Evolutionary conservation across 2,329 filamentous ascomycete species (phyloP), one percentile per base, ranked within the genome.

Genomic region (Neonectria coccinea): DNA sequence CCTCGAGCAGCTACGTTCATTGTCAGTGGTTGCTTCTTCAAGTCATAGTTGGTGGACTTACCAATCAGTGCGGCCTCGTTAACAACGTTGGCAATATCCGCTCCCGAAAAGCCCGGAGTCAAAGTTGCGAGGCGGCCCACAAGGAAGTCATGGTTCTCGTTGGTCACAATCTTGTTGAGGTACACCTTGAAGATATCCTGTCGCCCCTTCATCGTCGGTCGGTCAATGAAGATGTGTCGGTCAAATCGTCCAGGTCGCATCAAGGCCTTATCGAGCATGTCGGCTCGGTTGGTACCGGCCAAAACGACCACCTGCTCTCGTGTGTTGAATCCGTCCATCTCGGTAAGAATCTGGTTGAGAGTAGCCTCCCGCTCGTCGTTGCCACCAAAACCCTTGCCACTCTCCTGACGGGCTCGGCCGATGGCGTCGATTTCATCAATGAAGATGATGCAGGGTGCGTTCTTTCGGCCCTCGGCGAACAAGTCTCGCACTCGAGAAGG

Each of bases 271-370:
- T 99, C 96, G 45, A 99, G 87, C 52, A 98, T 89, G 78, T 99
- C 96, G 11, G 94, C 92, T 81, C 96, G 88, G 82, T 99, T 99
- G 60, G 96, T 99, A 82, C 96, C 96, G 53, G 96, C 96, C 67
- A 99, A 87, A 33, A 99, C 96, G 57, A 99, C 95, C 45, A 99
- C 92, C 81, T 98, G 95, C 75, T 98, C 95, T 2, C 91, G 89
- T 8, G 95, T 98, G 81, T 97, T 97, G 89, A 98, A 98, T 63
- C 95, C 96, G 78, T 99, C 96, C 96, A 99, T 99, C 79, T 99
- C 96, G 0, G 96, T 99, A 58, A 99, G 84, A 66, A 99, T 98
- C 82, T 99, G 96, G 81, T 99, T 99, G 29, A 99, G 89, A 0
- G 96, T 99, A 52, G 92, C 93, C 82, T 99, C 96, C 66, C 96